phyloP scores from a whole-genome alignment of 2,329 filamentous ascomycete genomes.

The Diatrype stigma region DNA sequence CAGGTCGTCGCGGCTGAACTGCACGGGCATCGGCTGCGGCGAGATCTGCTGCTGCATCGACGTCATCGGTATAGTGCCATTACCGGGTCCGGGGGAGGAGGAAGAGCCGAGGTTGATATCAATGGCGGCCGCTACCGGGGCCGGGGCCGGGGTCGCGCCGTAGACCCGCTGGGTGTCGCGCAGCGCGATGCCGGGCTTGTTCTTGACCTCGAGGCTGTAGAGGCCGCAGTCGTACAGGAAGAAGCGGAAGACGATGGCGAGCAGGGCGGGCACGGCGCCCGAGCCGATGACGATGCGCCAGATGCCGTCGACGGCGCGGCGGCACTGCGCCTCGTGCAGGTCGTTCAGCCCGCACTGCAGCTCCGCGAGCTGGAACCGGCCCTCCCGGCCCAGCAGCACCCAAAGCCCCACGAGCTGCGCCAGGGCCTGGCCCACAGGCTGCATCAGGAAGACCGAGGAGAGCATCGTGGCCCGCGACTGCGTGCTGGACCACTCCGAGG shows the following conservation, averaged over 20 bases:
- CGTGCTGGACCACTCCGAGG: conserved; percentile 60
- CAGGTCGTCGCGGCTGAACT: conserved; percentile 46
- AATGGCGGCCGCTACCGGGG: too few relatives aligned
- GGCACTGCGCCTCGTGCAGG: conserved; percentile 41
- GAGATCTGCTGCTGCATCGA: conserved; percentile 13
- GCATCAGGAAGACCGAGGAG: conserved; percentile 65
- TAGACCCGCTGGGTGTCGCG: conserved; percentile 58
- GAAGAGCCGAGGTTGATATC: conserved; percentile 31
- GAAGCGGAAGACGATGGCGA: conserved; percentile 63
- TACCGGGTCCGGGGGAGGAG: background rate
- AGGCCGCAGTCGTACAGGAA: conserved; percentile 63
- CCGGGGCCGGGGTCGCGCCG: conserved; percentile 29
- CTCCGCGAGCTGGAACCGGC: conserved; percentile 36
- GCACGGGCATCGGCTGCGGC: conserved; percentile 36
- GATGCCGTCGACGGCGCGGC: conserved; percentile 51
- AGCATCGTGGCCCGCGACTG: conserved; percentile 65
- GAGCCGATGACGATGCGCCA: conserved; percentile 66
- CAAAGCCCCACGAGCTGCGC: conserved; percentile 58
- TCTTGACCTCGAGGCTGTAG: conserved; percentile 62
- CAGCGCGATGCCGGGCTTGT: conserved; percentile 55
- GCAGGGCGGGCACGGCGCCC: conserved; percentile 58
- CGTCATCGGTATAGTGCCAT: too few relatives aligned
- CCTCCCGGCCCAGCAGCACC: conserved; percentile 40
- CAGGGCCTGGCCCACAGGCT: conserved; percentile 62
- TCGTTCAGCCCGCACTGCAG: conserved; percentile 46